These are phyloP conservation scores for Eragrostis curvula DNA, from an alignment of 176 grass and related monocot species.

Conservation along the genomic window DNA sequence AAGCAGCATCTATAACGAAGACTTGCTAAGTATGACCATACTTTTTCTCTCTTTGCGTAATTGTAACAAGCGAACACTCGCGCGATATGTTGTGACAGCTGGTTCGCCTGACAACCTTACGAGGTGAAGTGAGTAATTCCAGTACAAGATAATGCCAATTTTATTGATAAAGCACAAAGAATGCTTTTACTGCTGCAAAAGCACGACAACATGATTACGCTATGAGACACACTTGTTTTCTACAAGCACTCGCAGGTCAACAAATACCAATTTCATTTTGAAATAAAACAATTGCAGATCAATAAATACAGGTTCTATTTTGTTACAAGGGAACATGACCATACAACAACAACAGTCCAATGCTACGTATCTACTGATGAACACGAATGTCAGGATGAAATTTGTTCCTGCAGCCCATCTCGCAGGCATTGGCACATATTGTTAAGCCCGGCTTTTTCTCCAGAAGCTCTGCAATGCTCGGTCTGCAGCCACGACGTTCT, in stretches of 20 bases:
- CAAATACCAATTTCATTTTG: neutral
- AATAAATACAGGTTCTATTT: neutral
- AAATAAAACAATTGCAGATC: neutral
- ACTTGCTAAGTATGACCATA: too few species aligned
- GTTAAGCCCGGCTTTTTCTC: slow-evolving; percentile 63
- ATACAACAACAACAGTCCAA: slow-evolving; percentile 30
- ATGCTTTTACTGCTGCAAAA: too few species aligned
- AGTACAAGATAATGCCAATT: too few species aligned
- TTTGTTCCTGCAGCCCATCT: slow-evolving; percentile 83
- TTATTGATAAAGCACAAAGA: too few species aligned
- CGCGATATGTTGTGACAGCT: too few species aligned
- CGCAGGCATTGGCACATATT: slow-evolving; percentile 71
- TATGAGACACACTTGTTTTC: neutral
- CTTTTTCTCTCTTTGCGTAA: too few species aligned
- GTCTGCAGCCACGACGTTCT: slow-evolving; percentile 49
- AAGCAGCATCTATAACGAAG: too few species aligned
- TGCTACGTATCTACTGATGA: neutral
- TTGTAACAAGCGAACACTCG: too few species aligned
- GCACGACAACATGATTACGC: neutral
- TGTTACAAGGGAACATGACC: neutral
- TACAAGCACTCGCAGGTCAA: neutral
- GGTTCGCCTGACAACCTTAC: too few species aligned
- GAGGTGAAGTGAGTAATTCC: too few species aligned
- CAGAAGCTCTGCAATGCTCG: slow-evolving; percentile 52
- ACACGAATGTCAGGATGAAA: slow-evolving; percentile 59